Evolutionary conservation across 129 eudicot species (phyloP).

Genomic region (Arctium minus): DNA sequence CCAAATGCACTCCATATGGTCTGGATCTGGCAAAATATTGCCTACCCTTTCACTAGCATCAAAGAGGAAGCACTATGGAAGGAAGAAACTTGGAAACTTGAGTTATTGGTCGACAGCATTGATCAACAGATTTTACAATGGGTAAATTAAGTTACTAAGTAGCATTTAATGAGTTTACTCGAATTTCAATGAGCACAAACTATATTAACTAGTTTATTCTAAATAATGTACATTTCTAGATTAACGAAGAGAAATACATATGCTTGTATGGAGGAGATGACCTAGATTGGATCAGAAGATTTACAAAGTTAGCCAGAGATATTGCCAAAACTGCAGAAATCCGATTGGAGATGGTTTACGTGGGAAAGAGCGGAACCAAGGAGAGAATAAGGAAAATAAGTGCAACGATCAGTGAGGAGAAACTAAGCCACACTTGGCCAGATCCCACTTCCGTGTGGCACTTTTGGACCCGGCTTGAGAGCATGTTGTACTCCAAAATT

Average conservation of each 20-base stretch:
- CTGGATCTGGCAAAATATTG: conserved; percentile 84
- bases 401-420: conserved; percentile 33
- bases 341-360: conserved; percentile 64
- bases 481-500: conserved; percentile 87
- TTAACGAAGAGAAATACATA: conserved; percentile 53
- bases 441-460: conserved; percentile 69
- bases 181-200: neutral
- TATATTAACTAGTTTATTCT: conserved; percentile 5
- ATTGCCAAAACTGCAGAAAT: conserved; percentile 40
- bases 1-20: conserved; percentile 82
- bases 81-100: conserved; percentile 78
- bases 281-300: conserved; percentile 57
- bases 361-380: conserved; percentile 62
- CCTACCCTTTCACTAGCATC: conserved; percentile 59
- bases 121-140: conserved; percentile 47
- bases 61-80: conserved; percentile 73
- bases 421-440: conserved; percentile 51
- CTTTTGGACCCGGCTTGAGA: conserved; percentile 90
- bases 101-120: conserved; percentile 67
- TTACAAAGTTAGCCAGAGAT: conserved; percentile 38
- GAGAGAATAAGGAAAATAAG: conserved; percentile 52
- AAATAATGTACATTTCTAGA: conserved; percentile 35
- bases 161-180: conserved; percentile 1
- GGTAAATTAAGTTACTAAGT: conserved; percentile 38
- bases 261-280: conserved; percentile 94